Percentiles rank a stretch among this genome's conserved stretches.
Conservation (phyloP, 2,329 filamentous ascomycete genomes). For the Exutisphaerella laricina region DNA sequence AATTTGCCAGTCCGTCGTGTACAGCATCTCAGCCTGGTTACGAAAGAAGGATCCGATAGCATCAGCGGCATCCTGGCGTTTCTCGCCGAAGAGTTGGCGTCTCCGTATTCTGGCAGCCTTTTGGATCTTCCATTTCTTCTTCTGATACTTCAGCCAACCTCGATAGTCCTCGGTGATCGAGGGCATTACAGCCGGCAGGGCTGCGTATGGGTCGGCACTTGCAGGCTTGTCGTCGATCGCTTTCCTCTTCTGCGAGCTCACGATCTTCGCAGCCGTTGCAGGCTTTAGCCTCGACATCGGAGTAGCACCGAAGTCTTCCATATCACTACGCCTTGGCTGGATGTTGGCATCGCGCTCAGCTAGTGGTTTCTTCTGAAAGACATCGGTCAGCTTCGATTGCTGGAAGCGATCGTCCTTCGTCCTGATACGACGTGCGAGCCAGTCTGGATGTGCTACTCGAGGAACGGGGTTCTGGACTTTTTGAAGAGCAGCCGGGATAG, state of each 20-base stretch:
- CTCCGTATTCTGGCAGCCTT: conserved; percentile 80
- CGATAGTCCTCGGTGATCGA: conserved; percentile 78
- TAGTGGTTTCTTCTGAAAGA: conserved; percentile 70
- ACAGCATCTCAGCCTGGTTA: conserved; percentile 84
- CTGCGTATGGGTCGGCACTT: conserved; percentile 70
- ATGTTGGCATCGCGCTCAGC: conserved; percentile 65
- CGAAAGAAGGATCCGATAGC: conserved; percentile 70
- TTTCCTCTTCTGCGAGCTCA: conserved; percentile 44
- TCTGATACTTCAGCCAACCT: conserved; percentile 87
- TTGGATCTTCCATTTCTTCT: conserved; percentile 98
- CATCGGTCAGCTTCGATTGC: conserved; percentile 96
- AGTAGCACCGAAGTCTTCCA: conserved; percentile 43
- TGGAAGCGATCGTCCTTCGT: conserved; percentile 96
- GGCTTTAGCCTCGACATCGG: conserved; percentile 42
- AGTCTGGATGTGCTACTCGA: conserved; percentile 88
- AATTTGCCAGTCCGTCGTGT: conserved; percentile 91
- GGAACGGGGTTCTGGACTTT: conserved; percentile 94
- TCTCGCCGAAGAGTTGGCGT: conserved; percentile 88
- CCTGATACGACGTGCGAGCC: conserved; percentile 89
- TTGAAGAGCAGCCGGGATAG: conserved; percentile 92
- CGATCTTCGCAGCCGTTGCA: conserved; percentile 33
- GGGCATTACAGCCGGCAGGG: conserved; percentile 78
- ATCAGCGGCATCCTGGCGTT: conserved; percentile 56
- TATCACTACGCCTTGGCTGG: conserved; percentile 51
- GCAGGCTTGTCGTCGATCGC: conserved; percentile 45